Conservation (phyloP, 1,284 basidiomycete species). For the Cutaneotrichosporon dermatis region DNA sequence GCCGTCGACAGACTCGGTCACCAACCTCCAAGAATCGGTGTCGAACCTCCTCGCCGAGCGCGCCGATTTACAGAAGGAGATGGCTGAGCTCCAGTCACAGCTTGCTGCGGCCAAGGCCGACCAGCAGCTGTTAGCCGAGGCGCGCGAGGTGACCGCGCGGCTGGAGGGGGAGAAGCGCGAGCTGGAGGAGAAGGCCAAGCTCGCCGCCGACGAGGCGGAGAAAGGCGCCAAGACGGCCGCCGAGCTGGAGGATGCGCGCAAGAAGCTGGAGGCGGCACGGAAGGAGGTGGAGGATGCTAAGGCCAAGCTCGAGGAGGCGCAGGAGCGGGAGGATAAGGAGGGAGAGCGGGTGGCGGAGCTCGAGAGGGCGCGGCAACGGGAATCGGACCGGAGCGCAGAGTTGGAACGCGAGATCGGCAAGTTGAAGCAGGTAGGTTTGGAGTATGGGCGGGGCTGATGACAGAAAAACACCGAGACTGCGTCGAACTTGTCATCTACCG, state of each 20-base stretch:
- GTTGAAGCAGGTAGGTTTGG: constrained; percentile 39
- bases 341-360: constrained; percentile 30
- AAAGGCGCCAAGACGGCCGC: constrained; percentile 17
- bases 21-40: constrained; percentile 37
- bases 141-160: constrained; percentile 25
- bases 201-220: constrained; percentile 12
- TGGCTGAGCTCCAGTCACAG: neutral
- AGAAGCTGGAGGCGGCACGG: neutral
- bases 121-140: constrained; percentile 34
- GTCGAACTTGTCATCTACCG: neutral
- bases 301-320: constrained; percentile 2
- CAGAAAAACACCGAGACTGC: constrained; percentile 25
- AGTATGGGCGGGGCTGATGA: constrained; percentile 1
- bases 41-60: constrained; percentile 41
- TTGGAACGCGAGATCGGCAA: constrained; percentile 44
- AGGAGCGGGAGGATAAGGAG: constrained; percentile 11
- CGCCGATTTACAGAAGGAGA: constrained; percentile 32
- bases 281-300: constrained; percentile 9
- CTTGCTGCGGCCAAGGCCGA: constrained; percentile 29
- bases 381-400: constrained; percentile 23
- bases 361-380: constrained; percentile 41
- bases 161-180: constrained; percentile 37
- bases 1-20: neutral
- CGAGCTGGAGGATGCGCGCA: constrained; percentile 11
- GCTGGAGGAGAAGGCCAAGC: constrained; percentile 19